A percentile compares a stretch with the other conserved stretches of the same genome.
These are phyloP conservation scores for Cladorrhinum sp. DNA, from an alignment of 2,329 filamentous ascomycete species.

Conservation along the genomic window DNA sequence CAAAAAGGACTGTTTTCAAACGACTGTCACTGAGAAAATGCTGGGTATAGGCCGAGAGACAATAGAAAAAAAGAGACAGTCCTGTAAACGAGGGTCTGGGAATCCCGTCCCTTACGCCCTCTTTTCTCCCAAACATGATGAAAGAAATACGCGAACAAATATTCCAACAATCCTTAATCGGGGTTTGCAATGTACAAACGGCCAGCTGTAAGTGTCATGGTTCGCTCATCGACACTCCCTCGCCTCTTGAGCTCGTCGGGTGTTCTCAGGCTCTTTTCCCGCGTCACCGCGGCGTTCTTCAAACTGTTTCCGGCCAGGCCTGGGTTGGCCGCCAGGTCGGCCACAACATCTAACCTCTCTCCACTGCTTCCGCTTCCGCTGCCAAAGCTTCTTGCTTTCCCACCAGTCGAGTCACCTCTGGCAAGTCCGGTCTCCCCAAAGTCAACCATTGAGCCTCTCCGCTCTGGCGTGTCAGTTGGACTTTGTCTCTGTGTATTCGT, in stretches of 20 bases:
- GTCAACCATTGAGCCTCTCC: slow-evolving; percentile 50
- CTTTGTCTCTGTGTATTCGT: slow-evolving; percentile 44
- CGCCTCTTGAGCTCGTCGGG: slow-evolving; percentile 70
- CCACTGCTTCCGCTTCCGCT: slow-evolving; percentile 51
- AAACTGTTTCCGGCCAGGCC: slow-evolving; percentile 58
- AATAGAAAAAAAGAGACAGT: background rate
- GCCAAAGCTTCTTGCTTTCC: slow-evolving; percentile 47
- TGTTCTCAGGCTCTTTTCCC: slow-evolving; percentile 64
- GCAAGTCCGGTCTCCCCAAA: slow-evolving; percentile 33
- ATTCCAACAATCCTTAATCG: slow-evolving; percentile 46
- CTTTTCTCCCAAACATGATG: background rate
- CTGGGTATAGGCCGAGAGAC: background rate
- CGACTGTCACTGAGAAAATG: background rate
- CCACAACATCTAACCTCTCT: slow-evolving; percentile 59
- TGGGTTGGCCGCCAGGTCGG: slow-evolving; percentile 48
- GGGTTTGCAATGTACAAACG: slow-evolving; percentile 85
- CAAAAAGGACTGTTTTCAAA: background rate
- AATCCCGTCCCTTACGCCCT: slow-evolving; percentile 2
- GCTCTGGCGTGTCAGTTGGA: slow-evolving; percentile 55
- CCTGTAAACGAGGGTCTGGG: background rate
- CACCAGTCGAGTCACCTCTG: slow-evolving; percentile 37
- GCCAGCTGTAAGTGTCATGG: slow-evolving; percentile 68
- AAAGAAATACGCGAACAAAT: background rate
- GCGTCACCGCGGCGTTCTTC: slow-evolving; percentile 54
- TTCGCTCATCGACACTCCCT: slow-evolving; percentile 81